Base-by-base conservation (phyloP, 306 rosid species). In the Herpetospermum pedunculosum region DNA sequence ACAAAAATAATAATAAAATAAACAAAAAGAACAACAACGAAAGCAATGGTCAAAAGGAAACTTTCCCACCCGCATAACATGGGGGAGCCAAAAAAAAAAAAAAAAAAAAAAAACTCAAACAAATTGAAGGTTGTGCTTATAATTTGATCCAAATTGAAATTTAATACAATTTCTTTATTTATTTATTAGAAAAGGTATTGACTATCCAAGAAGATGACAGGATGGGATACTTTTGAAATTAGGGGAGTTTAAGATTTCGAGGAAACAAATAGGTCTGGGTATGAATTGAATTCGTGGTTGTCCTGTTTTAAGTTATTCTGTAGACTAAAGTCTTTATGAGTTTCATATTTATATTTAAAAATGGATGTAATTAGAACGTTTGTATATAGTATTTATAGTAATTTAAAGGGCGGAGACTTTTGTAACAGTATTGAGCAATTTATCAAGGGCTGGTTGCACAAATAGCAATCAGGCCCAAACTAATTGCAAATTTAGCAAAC, bases 221-320 rank as follows among this genome's bases (percentile, higher is more conserved):
- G 52, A 47, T 18, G 28, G 8, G 14, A 62, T n/a, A 35, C 70
- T 11, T 63, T 63, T 63, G 70, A 63, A 35, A 63, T 35, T 63
- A n/a, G 70, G 70, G 40, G 28, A 63, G 47, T 63, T 63, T 63
- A 63, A 35, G 70, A 63, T 34, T 35, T 63, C 70, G 48, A 63
- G 70, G 69, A 32, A 50, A 4, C 4, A 16, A 53, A 6, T 53
- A 8, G 32, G 32, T 52, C 8, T 52, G 12, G 8, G 23, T 53
- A 8, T 53, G 50, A 46, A 46, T 14, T 2, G 46, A 40, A 40
- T 40, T 8, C 46, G 46, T 40, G 5, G 46, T 40, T 13, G 19
- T 15, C 50, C 50, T 46, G 46, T 46, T 46, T 46, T 46, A 46
- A 46, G n/a, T 3, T 46, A 46, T 13, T 46, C 49, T 4, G n/a